Conservation (phyloP, 345 rosid species). For the Barbarea vulgaris region DNA sequence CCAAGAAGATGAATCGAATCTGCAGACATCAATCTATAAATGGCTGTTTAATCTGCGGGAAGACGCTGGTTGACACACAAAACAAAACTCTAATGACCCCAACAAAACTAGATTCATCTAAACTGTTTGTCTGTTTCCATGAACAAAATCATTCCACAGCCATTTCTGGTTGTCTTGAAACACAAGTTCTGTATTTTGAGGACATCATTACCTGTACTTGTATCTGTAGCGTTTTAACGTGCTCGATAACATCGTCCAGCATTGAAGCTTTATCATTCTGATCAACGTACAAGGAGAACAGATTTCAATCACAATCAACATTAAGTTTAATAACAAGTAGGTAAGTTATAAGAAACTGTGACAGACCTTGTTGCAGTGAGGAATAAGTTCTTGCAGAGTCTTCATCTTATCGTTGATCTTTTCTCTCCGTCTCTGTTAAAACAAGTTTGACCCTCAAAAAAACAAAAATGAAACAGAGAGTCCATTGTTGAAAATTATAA, state of each 20-base stretch:
- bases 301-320: not conserved
- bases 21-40: constrained; percentile 1
- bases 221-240: constrained; percentile 17
- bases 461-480: not conserved
- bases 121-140: not conserved
- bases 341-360: not conserved
- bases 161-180: not conserved
- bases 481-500: not conserved
- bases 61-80: not conserved
- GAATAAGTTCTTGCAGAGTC: constrained; percentile 53
- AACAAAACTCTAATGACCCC: not conserved
- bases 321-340: not conserved
- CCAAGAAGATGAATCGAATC: constrained; percentile 21
- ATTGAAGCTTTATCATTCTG: constrained; percentile 40
- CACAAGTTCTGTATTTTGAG: not conserved
- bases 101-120: not conserved
- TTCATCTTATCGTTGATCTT: constrained; percentile 74
- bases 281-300: not conserved
- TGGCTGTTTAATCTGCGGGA: not conserved
- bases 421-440: constrained; percentile 59
- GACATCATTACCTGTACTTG: constrained; percentile 30
- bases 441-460: not conserved
- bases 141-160: not conserved
- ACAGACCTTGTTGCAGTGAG: constrained; percentile 36
- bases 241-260: constrained; percentile 35